These are phyloP conservation scores for Xylariomycetidae sp. DNA, from an alignment of 2,329 filamentous ascomycete species.

Conservation along the genomic window DNA sequence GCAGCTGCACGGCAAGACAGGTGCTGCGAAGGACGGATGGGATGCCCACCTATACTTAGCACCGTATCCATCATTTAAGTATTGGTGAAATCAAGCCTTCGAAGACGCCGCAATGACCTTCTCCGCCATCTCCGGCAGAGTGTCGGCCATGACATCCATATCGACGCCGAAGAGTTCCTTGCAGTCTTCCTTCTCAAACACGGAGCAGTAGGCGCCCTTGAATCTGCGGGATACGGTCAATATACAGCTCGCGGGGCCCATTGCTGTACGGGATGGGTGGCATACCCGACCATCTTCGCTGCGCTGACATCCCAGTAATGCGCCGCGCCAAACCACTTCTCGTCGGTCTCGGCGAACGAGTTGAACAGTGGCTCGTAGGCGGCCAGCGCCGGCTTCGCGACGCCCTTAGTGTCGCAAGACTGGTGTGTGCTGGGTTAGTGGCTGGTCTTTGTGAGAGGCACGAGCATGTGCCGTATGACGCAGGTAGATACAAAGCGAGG, in stretches of 20 bases:
- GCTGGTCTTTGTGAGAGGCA: too few species aligned
- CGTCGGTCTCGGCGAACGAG: slow-evolving; percentile 29
- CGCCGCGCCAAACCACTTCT: slow-evolving; percentile 52
- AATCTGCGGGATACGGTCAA: slow-evolving; percentile 25
- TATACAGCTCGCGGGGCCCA: background rate
- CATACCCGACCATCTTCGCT: slow-evolving; percentile 39
- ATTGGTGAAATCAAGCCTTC: background rate
- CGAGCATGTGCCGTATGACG: too few species aligned
- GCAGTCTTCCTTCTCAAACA: slow-evolving; percentile 46
- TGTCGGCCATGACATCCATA: slow-evolving; percentile 45
- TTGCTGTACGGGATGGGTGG: background rate
- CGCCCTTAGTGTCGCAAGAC: slow-evolving; percentile 41
- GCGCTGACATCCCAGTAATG: slow-evolving; percentile 55
- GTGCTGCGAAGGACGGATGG: too few species aligned
- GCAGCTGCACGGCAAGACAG: too few species aligned
- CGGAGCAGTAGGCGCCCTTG: slow-evolving; percentile 46
- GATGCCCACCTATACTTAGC: too few species aligned
- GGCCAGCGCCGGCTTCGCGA: slow-evolving; percentile 43
- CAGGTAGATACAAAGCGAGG: too few species aligned
- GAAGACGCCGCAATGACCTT: slow-evolving; percentile 21
- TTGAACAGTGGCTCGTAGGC: slow-evolving; percentile 40
- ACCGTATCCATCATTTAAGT: too few species aligned
- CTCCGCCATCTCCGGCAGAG: slow-evolving; percentile 41
- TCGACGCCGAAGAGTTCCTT: slow-evolving; percentile 40
- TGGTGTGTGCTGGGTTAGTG: too few species aligned